phyloP scores from a whole-genome alignment of 805 yeast species.

The Pichia sporocuriosa region DNA sequence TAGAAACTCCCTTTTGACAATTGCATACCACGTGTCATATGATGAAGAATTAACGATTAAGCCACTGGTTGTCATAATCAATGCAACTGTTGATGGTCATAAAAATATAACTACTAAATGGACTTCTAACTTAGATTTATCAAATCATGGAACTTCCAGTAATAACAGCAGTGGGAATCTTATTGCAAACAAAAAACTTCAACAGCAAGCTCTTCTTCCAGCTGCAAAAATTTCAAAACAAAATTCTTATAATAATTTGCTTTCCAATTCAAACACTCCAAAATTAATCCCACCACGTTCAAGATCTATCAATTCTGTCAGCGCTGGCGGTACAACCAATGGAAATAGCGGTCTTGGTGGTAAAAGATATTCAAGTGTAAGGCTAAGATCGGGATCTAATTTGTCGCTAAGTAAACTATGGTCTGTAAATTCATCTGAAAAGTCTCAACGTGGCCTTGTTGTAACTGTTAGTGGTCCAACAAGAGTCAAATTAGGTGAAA shows the following conservation, averaged over 20 bases:
- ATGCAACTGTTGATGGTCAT: slow-evolving; percentile 17
- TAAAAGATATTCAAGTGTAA: slow-evolving; percentile 12
- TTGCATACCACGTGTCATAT: slow-evolving; percentile 24
- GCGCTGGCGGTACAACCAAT: not conserved
- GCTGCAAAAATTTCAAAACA: slow-evolving; percentile 17
- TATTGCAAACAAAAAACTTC: not conserved
- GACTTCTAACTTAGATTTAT: slow-evolving; percentile 32
- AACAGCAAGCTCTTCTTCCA: slow-evolving; percentile 4
- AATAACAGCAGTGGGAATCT: slow-evolving; percentile 5
- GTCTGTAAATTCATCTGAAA: slow-evolving; percentile 13
- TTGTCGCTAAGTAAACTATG: slow-evolving; percentile 15
- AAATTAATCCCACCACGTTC: slow-evolving; percentile 5
- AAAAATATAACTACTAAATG: slow-evolving; percentile 28
- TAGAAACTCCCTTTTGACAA: slow-evolving; percentile 16
- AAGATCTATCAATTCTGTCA: not conserved
- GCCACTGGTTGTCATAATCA: slow-evolving; percentile 22
- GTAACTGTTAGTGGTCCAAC: slow-evolving; percentile 60
- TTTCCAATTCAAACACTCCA: slow-evolving; percentile 21
- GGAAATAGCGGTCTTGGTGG: slow-evolving; percentile 8
- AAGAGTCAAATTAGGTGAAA: slow-evolving; percentile 51
- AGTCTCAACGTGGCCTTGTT: slow-evolving; percentile 9
- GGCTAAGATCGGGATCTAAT: slow-evolving; percentile 19
- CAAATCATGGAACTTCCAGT: slow-evolving; percentile 6
- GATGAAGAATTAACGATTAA: slow-evolving; percentile 24
- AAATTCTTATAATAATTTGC: slow-evolving; percentile 9